Evolutionary conservation across 441 rosid genomes (phyloP), one percentile per base, ranked within the genome.

Genomic region (Bruguiera hainesii): DNA sequence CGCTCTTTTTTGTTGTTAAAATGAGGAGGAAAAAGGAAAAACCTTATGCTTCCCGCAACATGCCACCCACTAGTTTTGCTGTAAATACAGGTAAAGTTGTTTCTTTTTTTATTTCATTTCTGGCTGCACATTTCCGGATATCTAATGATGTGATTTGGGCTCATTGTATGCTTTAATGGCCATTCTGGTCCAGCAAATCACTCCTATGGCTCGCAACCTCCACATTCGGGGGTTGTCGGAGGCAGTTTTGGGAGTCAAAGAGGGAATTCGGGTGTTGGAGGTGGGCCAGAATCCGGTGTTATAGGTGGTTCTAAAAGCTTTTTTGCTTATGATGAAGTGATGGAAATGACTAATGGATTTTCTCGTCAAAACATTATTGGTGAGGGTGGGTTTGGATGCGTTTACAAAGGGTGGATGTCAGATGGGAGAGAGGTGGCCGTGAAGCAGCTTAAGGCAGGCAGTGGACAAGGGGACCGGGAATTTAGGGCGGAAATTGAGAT

Each of bases 331-430:
- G 90, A 89, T 13, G 91, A 89, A 63, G 68, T 93, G 76, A 84
- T 80, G 78, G 86, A 83, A 52, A 88, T 89, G 73, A 93, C 98
- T 15, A 64, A 70, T 42, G 97, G 93, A 64, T 91, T 93, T 76
- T 46, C 90, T 59, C 77, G 69, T 1, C 83, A 86, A 19, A 89
- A 88, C 35, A 77, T 89, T 63, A 75, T 89, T 20, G 97, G 97
- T n/a, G 95, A 93, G 80, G 97, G 97, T 7, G 98, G 97, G 7
- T 93, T 93, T 51, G 97, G 98, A 49, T 86, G 86, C 49, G 97
- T 93, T 56, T 89, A 75, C 64, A 80, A 82, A 73, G 97, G 96
- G 51, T 65, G 67, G 52, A 53, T 75, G 53, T 72, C 74, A 0
- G 87, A 85, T 64, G 93, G 98, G 42, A 85, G 58, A 71, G 61